These are phyloP conservation scores for Epithemia pelagica DNA, from an alignment of 108 stramenopile species.

Conservation along the genomic window DNA sequence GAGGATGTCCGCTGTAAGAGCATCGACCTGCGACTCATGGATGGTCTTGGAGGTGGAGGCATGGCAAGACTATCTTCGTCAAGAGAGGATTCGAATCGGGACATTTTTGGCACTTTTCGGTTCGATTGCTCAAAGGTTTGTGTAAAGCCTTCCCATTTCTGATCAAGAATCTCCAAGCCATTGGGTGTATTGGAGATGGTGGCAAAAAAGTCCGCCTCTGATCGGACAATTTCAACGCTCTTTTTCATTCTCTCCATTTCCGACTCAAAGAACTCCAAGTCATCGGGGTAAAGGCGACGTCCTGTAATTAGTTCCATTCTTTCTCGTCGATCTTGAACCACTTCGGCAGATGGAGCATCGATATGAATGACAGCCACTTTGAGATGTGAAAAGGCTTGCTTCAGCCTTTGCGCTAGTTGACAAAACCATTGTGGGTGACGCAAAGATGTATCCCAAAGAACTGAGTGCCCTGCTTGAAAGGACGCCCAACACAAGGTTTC, in stretches of 20 bases:
- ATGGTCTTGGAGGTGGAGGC: neutral
- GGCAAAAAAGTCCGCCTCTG: slow-evolving; percentile 47
- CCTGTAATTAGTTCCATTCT: neutral
- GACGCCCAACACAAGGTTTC: slow-evolving; percentile 47
- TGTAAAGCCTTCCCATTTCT: slow-evolving; percentile 48
- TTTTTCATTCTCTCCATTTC: slow-evolving; percentile 41
- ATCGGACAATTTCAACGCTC: slow-evolving; percentile 37
- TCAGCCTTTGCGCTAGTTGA: slow-evolving; percentile 32
- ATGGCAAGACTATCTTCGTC: neutral
- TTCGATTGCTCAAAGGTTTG: slow-evolving; percentile 56
- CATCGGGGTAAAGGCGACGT: neutral
- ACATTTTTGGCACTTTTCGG: neutral
- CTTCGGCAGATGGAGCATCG: neutral
- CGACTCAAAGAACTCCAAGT: slow-evolving; percentile 46
- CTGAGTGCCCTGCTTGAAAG: slow-evolving; percentile 47
- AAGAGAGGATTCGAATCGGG: neutral
- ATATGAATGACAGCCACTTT: slow-evolving; percentile 12
- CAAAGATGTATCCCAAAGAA: slow-evolving; percentile 62
- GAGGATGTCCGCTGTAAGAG: slow-evolving; percentile 3
- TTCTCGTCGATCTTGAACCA: neutral
- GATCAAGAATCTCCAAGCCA: neutral
- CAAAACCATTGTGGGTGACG: slow-evolving; percentile 56
- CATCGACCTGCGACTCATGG: neutral
- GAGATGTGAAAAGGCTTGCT: slow-evolving; percentile 12
- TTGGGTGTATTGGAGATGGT: slow-evolving; percentile 29